Base-by-base conservation (phyloP, 2,329 filamentous ascomycete genomes). In the Periconia sp. region DNA sequence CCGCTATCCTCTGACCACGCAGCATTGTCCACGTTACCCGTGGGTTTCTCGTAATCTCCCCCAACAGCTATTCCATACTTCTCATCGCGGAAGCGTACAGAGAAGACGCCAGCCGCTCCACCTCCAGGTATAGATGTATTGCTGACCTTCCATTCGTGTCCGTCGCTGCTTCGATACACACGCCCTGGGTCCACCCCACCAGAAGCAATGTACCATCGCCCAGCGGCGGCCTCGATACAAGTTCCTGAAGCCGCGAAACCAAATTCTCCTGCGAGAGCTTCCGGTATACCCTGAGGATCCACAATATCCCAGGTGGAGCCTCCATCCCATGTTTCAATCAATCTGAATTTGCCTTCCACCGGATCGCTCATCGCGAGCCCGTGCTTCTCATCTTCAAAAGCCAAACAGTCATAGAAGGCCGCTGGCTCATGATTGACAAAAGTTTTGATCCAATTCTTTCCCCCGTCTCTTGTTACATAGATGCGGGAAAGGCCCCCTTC, bases 331-430 rank as follows among this genome's bases (percentile, higher is more conserved):
- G 66, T 68, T 35, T 68, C 64, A 6, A 70, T 55, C 6, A 70
- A 42, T n/a, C 65, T 57, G 33, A 70, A 66, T 44, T 58, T 63
- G 2, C 66, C 64, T 44, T 63, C 42, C 5, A 70, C 66, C 14
- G 66, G 66, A 56, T 68, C 66, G 18, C 65, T 68, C 57, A 68
- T 55, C 7, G 65, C 65, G 2, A 70, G 47, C 2, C 66, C 66
- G 40, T 64, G 60, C 1, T 41, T 53, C 20, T 44, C 49, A 27
- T 52, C 51, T 35, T 66, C 65, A 43, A 70, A 70, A 2, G 64
- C 61, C 58, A 70, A 62, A 31, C 66, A 66, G 30, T 70, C 63
- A 41, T 68, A 70, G 35, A 68, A 68, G 2, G 66, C 66, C 13
- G 56, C 49, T 17, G 53, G 46, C 33, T 68, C 64, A 3, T 57